Evolutionary conservation across 257 asterid species (phyloP), one percentile per base, ranked within the genome.

Genomic region (Parsonsia alboflavescens): DNA sequence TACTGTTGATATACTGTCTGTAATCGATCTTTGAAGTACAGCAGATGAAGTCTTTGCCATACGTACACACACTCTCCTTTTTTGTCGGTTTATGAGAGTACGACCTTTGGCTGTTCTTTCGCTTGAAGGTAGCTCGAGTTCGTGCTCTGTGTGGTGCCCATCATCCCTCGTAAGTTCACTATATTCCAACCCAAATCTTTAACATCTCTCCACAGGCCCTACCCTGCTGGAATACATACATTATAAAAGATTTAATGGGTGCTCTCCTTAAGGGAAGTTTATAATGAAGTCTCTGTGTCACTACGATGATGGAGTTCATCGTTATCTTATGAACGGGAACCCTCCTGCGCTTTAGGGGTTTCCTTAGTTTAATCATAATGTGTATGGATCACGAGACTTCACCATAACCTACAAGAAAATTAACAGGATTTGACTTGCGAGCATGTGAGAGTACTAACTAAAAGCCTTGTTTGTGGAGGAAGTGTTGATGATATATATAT

Each of bases 31-130:
- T 28, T 44, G 21, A 57, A 68, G 79, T 76, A 76, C 75, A 45
- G 22, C 11, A 45, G 75, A 28, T 44, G 63, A 68, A 69, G 75
- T 46, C 52, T 33, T 59, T 44, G 58, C 75, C 70, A 53, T 42
- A 17, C 48, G 4, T 30, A 6, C 36, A n/a, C 19, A 13, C 45
- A 16, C 5, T n/a, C n/a, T n/a, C n/a, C 63, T 68, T 53, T 46
- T 76, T 76, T 76, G 75, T 68, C 61, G 63, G 10, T 76, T 68
- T 76, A 57, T 76, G 70, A 41, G 16, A 1, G 39, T 33, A 33
- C 39, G 39, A 3, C 39, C 39, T 33, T 33, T 33, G 39, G 39
- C 39, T 33, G 39, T 33, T 33, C 39, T 1, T 33, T 33, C 39
- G 1, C 39, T 33, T 33, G 39, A 33, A 33, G 39, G 2, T 33